Conservation (phyloP, 805 yeast species). For the Kodamaea kakaduensis region DNA sequence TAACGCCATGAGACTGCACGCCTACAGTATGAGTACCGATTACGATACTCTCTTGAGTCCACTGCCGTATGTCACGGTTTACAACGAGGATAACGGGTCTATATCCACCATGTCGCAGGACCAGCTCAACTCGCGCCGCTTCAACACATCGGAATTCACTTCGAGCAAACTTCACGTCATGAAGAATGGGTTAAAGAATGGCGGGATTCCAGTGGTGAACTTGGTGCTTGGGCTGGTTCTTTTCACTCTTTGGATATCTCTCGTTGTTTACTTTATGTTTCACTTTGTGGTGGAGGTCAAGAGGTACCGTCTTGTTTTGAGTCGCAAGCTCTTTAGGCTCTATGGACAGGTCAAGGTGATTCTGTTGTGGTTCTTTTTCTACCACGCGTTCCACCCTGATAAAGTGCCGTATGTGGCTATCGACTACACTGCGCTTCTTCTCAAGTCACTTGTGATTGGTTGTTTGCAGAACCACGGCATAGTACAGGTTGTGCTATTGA, state of each 20-base stretch:
- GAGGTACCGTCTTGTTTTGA: conserved; percentile 15
- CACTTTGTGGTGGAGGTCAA: conserved; percentile 24
- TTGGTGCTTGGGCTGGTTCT: conserved; percentile 31
- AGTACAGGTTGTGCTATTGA: conserved; percentile 40
- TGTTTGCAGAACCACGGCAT: conserved; percentile 40
- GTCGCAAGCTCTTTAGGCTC: conserved; percentile 25
- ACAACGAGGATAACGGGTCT: neutral
- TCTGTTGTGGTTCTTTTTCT: conserved; percentile 44
- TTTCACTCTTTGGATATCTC: conserved; percentile 21
- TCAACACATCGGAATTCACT: conserved; percentile 3
- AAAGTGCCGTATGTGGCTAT: conserved; percentile 35
- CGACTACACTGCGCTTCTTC: conserved; percentile 28
- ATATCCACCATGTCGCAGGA: conserved; percentile 6
- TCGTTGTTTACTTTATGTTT: conserved; percentile 21
- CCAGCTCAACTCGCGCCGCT: conserved; percentile 3
- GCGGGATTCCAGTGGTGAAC: conserved; percentile 10
- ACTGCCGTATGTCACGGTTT: conserved; percentile 3
- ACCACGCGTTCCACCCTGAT: conserved; percentile 42
- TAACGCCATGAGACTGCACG: conserved; percentile 17
- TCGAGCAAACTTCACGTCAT: neutral
- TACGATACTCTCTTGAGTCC: conserved; percentile 22
- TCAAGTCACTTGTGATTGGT: conserved; percentile 41
- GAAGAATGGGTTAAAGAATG: neutral
- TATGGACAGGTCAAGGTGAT: conserved; percentile 48
- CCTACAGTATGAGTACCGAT: conserved; percentile 23